These are phyloP conservation scores for Pulveroboletus sp. DNA, from an alignment of 768 basidiomycete species.

Conservation along the genomic window DNA sequence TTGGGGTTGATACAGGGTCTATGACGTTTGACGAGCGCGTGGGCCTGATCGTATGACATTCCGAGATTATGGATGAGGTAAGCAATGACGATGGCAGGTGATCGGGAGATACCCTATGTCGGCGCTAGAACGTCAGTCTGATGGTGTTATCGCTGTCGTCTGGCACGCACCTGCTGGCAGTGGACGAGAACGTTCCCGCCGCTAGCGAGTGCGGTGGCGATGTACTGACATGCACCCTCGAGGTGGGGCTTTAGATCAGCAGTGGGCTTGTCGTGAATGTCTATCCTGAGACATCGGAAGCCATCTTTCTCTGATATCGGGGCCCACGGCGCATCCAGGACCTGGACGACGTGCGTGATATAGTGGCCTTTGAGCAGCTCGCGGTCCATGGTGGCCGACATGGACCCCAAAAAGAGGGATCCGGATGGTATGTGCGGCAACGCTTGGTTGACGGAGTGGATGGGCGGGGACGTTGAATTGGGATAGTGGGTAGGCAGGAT, in stretches of 20 bases:
- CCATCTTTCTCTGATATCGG: constrained; percentile 44
- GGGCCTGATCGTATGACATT: constrained; percentile 67
- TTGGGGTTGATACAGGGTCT: constrained; percentile 76
- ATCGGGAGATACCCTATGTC: constrained; percentile 69
- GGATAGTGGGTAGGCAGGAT: constrained; percentile 45
- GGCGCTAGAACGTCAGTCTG: constrained; percentile 5
- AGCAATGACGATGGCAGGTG: constrained; percentile 70
- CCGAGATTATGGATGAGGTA: constrained; percentile 73
- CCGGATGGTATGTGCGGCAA: constrained; percentile 32
- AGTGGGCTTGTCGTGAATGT: constrained; percentile 56
- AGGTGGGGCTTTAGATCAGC: constrained; percentile 66
- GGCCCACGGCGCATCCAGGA: constrained; percentile 62
- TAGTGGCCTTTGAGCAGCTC: constrained; percentile 45
- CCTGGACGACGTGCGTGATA: constrained; percentile 61
- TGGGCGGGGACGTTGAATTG: constrained; percentile 12
- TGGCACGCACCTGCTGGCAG: constrained; percentile 66
- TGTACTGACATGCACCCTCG: constrained; percentile 62
- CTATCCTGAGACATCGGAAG: constrained; percentile 57
- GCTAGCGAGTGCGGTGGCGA: constrained; percentile 52
- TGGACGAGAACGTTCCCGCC: constrained; percentile 72
- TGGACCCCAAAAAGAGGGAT: constrained; percentile 64
- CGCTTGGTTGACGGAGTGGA: constrained; percentile 13
- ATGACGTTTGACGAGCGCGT: constrained; percentile 54
- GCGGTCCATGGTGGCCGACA: constrained; percentile 54
- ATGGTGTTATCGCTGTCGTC: neutral